Conservation (phyloP, 352 stramenopile genomes). For the Pythium sp. region DNA sequence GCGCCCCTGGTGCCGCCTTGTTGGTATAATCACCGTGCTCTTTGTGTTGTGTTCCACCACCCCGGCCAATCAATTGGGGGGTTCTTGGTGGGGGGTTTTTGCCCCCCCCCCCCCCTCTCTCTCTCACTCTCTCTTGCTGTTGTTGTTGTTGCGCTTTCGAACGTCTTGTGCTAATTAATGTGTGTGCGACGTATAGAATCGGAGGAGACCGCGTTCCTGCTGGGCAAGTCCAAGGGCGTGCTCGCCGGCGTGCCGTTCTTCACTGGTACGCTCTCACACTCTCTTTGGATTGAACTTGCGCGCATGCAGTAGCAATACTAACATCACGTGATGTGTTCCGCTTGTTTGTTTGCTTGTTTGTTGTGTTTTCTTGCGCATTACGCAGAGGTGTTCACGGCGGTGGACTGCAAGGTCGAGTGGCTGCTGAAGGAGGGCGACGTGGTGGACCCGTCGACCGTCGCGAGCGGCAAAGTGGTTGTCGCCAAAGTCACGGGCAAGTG, state of each 20-base stretch:
- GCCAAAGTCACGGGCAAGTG: constrained; percentile 94
- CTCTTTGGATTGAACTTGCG: not conserved
- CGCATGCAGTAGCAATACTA: not conserved
- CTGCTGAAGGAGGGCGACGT: constrained; percentile 67
- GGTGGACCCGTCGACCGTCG: constrained; percentile 38
- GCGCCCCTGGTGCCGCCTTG: constrained; percentile 74
- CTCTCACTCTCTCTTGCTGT: not conserved
- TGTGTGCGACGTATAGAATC: constrained; percentile 31
- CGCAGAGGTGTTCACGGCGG: constrained; percentile 88
- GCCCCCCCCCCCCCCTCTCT: not conserved
- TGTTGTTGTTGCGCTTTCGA: not conserved
- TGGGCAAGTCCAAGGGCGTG: constrained; percentile 94
- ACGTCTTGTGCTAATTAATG: not conserved
- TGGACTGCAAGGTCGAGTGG: constrained; percentile 93
- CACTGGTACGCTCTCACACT: constrained; percentile 27
- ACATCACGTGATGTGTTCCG: not conserved
- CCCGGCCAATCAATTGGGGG: constrained; percentile 96
- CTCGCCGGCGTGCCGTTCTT: constrained; percentile 97
- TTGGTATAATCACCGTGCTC: too few relatives aligned
- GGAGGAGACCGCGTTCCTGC: constrained; percentile 79
- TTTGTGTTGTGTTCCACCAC: too few relatives aligned
- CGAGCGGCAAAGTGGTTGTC: constrained; percentile 85
- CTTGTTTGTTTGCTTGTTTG: constrained; percentile 1
- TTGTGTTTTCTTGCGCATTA: not conserved
- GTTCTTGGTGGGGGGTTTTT: constrained; percentile 92